Evolutionary conservation across 257 asterid genomes (phyloP), one percentile per base, ranked within the genome.

Genomic region (Ilex aquifolium): DNA sequence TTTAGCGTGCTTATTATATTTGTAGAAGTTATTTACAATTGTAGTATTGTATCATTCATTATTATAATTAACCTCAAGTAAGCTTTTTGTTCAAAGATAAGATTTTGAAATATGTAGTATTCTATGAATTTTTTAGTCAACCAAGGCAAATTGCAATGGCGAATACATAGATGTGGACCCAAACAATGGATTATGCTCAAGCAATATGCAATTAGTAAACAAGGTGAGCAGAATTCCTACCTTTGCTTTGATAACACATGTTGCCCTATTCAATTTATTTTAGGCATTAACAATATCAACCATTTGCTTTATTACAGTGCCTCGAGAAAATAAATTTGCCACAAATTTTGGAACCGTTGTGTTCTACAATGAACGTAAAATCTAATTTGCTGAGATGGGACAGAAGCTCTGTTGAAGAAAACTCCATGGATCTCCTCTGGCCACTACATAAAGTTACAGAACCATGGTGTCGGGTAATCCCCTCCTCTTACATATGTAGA

Each of bases 381-480:
- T 50, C 27, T 12, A 53, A 32, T 59, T 6, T 17, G 40, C 30
- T 57, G 32, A 13, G 57, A 39, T 10, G 21, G 42, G n/a, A 31
- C 8, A 13, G 17, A 11, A 6, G 46, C 48, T 32, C 29, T 13
- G 3, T 40, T 16, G 76, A 62, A 57, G 64, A 57, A 32, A 49
- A 12, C 2, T 12, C 36, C 21, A 27, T 32, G 32, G 39, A 63
- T 56, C 2, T 29, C 49, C 11, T 55, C 17, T 27, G 6, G 44
- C 29, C 57, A 32, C 9, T 48, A 2, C 21, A 15, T 67, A 49
- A 57, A 50, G 21, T n/a, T 31, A 44, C 2, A 32, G 44, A 17
- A 21, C 29, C 66, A 13, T 57, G 81, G 81, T 72, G 73, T 48
- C 67, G 73, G 12, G 81, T 76, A 76, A 76, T 57, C 10, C 11